A percentile compares a stretch with the other conserved stretches of the same genome.
phyloP scores from a whole-genome alignment of 345 rosid species.

The Pistacia atlantica region DNA sequence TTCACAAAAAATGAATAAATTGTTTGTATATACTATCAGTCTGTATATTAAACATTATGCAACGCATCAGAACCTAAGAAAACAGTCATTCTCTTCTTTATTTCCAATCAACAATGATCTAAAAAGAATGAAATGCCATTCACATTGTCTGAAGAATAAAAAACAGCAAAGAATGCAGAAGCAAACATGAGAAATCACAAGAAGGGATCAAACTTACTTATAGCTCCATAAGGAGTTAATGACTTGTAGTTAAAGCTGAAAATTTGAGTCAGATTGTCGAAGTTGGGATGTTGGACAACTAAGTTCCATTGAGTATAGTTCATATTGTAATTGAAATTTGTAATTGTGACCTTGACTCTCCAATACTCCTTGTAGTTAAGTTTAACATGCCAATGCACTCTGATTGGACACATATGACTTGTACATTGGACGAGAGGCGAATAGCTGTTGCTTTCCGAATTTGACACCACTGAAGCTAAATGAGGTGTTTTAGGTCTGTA shows the following conservation, averaged over 20 bases:
- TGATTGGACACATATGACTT: conserved; percentile 86
- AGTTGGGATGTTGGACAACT: conserved; percentile 84
- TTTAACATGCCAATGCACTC: conserved; percentile 93
- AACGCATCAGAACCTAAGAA: neutral
- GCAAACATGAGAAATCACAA: neutral
- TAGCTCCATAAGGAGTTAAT: conserved; percentile 54
- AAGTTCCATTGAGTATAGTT: conserved; percentile 85
- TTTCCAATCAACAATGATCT: neutral
- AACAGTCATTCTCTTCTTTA: neutral
- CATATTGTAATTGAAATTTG: conserved; percentile 82
- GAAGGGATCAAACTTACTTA: conserved; percentile 53
- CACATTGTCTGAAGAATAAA: neutral
- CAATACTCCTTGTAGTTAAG: conserved; percentile 81
- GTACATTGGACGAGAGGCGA: conserved; percentile 75
- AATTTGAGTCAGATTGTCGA: conserved; percentile 64
- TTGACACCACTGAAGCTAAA: conserved; percentile 62
- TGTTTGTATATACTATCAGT: too few species aligned
- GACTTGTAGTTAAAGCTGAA: conserved; percentile 77
- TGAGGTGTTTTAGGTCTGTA: conserved; percentile 57
- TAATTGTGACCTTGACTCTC: conserved; percentile 76
- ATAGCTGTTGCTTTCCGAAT: conserved; percentile 39
- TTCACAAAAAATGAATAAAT: neutral
- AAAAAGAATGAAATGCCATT: neutral
- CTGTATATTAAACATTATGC: too few species aligned
- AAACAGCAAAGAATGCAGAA: neutral